These are phyloP conservation scores for Aspergillus ellipticus DNA, from an alignment of 495 filamentous ascomycete genomes.

Conservation along the genomic window DNA sequence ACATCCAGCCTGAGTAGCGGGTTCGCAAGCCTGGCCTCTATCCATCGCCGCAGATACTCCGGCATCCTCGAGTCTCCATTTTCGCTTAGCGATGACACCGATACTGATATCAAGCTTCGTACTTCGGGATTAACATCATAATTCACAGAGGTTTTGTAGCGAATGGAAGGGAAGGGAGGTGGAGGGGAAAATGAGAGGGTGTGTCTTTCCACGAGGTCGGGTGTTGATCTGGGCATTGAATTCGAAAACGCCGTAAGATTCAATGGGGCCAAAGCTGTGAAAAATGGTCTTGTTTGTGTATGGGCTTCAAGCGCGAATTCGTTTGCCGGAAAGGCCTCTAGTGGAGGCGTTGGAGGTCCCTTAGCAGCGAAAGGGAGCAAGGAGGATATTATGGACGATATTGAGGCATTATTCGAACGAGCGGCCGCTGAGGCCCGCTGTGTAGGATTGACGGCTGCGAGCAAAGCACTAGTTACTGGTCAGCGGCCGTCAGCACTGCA, in stretches of 20 bases:
- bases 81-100: slow-evolving; percentile 20
- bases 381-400: slow-evolving; percentile 39
- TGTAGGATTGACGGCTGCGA: slow-evolving; percentile 24
- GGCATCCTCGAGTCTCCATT: slow-evolving; percentile 27
- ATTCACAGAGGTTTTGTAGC: slow-evolving; percentile 32
- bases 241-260: slow-evolving; percentile 28
- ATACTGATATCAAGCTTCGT: slow-evolving; percentile 31
- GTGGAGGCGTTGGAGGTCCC: slow-evolving; percentile 18
- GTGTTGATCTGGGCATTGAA: slow-evolving; percentile 13
- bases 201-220: slow-evolving; percentile 31
- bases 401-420: slow-evolving; percentile 14
- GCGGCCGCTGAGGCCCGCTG: slow-evolving; percentile 14
- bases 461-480: slow-evolving; percentile 22
- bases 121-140: slow-evolving; percentile 42
- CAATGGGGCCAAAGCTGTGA: slow-evolving; percentile 38
- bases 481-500: slow-evolving; percentile 5
- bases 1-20: slow-evolving; percentile 38
- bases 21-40: slow-evolving; percentile 32
- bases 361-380: slow-evolving; percentile 41
- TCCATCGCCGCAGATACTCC: slow-evolving; percentile 36
- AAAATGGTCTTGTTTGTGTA: slow-evolving; percentile 28
- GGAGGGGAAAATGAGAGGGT: slow-evolving; percentile 34
- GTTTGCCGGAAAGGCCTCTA: slow-evolving; percentile 29
- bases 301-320: slow-evolving; percentile 34
- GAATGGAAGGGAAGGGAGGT: slow-evolving; percentile 34